Conservation (phyloP, 495 filamentous ascomycete genomes). For the Neurospora sp. region DNA sequence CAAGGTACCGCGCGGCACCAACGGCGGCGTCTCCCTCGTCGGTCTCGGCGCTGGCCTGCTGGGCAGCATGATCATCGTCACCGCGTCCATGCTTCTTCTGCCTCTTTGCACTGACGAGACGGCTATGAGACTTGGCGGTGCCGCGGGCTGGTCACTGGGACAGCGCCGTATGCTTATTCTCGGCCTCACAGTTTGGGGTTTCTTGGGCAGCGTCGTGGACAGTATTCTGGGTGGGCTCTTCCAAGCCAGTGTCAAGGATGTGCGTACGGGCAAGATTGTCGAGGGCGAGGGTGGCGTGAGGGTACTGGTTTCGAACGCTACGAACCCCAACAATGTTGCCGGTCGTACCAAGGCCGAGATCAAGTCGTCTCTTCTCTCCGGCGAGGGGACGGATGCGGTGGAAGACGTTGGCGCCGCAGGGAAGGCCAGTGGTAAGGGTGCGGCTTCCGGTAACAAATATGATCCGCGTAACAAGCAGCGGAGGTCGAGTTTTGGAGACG, state of each 20-base stretch:
- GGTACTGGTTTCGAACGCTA: slow-evolving; percentile 41
- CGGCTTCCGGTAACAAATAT: slow-evolving; percentile 22
- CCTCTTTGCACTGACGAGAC: slow-evolving; percentile 53
- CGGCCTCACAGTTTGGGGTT: slow-evolving; percentile 58
- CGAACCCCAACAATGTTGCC: slow-evolving; percentile 9
- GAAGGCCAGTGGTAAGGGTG: slow-evolving; percentile 7
- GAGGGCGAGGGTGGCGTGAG: slow-evolving; percentile 78
- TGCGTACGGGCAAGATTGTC: slow-evolving; percentile 72
- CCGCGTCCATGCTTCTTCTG: slow-evolving; percentile 51
- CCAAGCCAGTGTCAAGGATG: slow-evolving; percentile 81
- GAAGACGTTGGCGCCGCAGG: slow-evolving; percentile 7
- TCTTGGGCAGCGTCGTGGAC: slow-evolving; percentile 73
- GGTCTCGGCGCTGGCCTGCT: slow-evolving; percentile 65
- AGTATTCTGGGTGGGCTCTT: slow-evolving; percentile 76
- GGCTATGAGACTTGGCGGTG: slow-evolving; percentile 22
- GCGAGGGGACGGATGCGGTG: slow-evolving; percentile 25
- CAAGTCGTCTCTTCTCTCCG: slow-evolving; percentile 26
- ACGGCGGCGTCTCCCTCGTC: slow-evolving; percentile 72
- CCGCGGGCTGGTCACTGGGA: slow-evolving; percentile 32
- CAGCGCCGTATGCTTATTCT: slow-evolving; percentile 47
- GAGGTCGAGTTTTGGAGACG: slow-evolving; percentile 39
- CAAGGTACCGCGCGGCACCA: slow-evolving; percentile 79
- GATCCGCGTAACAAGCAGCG: slow-evolving; percentile 34
- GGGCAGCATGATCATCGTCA: slow-evolving; percentile 63
- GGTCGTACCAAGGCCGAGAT: slow-evolving; percentile 22